Conservation (phyloP, 306 rosid genomes). For the Cicer judaicum region DNA sequence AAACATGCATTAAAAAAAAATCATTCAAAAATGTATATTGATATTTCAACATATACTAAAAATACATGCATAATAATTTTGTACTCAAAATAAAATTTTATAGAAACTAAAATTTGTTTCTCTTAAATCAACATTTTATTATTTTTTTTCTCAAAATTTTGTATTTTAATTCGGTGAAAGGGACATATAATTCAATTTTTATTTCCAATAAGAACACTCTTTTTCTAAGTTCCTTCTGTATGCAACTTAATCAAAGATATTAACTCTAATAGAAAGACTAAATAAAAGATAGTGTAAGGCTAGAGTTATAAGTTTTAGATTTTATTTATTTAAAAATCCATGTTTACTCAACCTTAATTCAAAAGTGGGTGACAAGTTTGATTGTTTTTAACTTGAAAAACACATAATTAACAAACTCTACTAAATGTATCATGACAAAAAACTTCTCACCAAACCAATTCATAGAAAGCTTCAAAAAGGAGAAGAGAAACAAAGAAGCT, state of each 20-base stretch:
- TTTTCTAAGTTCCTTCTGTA: not conserved
- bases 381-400: conserved; percentile 1
- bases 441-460: conserved; percentile 56
- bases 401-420: not conserved
- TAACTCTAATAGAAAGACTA: not conserved
- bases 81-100: too few species aligned
- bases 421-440: conserved; percentile 7
- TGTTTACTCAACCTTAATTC: not conserved
- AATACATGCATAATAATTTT: too few species aligned
- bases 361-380: conserved; percentile 11
- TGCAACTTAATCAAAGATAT: not conserved
- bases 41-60: too few species aligned
- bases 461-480: conserved; percentile 51
- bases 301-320: not conserved
- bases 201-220: not conserved
- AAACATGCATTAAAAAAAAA: too few species aligned
- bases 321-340: not conserved
- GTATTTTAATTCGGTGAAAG: too few species aligned
- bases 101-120: too few species aligned
- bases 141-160: too few species aligned
- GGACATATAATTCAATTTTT: too few species aligned
- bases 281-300: not conserved
- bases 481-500: conserved; percentile 18
- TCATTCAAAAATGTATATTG: too few species aligned
- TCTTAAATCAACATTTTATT: too few species aligned